Evolutionary conservation across 768 basidiomycete species (phyloP), one percentile per base, ranked within the genome.

Genomic region (Trametes coccinea): DNA sequence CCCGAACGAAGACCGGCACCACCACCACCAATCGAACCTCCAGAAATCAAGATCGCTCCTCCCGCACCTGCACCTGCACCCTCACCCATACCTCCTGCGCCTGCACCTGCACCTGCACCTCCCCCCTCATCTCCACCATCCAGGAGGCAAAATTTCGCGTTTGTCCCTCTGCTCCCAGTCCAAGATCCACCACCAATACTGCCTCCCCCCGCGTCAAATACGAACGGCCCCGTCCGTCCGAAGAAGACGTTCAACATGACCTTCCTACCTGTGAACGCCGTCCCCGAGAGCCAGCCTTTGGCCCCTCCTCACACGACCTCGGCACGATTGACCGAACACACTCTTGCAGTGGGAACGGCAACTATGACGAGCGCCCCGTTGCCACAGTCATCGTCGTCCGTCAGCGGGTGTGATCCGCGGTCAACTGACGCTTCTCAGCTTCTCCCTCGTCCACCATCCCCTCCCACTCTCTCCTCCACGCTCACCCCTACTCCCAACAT

Each of bases 111-210:
- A 0, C 47, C 45, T 30, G 17, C 53, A 40, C 29, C 51, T 6
- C 56, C 56, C 31, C 39, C 67, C 10, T 59, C 56, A 2, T 51
- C 62, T 13, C 34, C 49, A 16, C 34, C 49, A 29, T 59, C 39
- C n/a, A 58, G 34, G 46, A 62, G 45, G 31, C 47, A 56, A 2
- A 62, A 64, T 29, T 70, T 71, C 54, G 31, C 67, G 31, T 70
- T 71, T 58, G 16, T 72, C 3, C 71, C 70, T 4, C 53, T 71
- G 29, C 56, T 70, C 14, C 71, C 70, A 31, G 63, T 71, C 6
- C 61, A 69, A 49, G 69, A 72, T 34, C 56, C 61, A 22, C 58
- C 57, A 7, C 50, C 58, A 13, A 48, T 47, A 17, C 59, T 60
- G 31, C 53, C 57, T 16, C 50, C 57, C 9, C 50, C 57, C 33